These are phyloP conservation scores for Termitomyces sp. DNA, from an alignment of 1,284 basidiomycete genomes.

Conservation along the genomic window DNA sequence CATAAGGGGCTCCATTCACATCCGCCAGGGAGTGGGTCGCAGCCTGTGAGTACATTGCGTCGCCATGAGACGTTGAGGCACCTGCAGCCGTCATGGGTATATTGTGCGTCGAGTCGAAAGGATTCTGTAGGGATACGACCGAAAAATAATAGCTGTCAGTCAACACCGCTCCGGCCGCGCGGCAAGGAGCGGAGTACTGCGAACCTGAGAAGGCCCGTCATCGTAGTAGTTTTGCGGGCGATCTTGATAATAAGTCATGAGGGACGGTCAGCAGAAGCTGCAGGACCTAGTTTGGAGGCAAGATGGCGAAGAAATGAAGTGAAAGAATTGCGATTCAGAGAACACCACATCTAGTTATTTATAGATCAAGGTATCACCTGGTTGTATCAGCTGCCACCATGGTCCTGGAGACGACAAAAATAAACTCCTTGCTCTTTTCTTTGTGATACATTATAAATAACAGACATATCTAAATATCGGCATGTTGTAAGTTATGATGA, in stretches of 20 bases:
- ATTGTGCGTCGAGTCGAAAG: conserved; percentile 17
- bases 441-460: conserved; percentile 1
- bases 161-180: not conserved
- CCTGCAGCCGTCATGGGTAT: conserved; percentile 13
- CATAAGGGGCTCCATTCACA: conserved; percentile 8
- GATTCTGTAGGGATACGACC: conserved; percentile 8
- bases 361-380: not conserved
- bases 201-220: conserved; percentile 15
- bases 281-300: not conserved
- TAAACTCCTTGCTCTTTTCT: not conserved
- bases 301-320: not conserved
- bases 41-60: conserved; percentile 17
- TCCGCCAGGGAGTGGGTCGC: conserved; percentile 14
- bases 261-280: not conserved
- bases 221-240: conserved; percentile 18
- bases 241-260: conserved; percentile 18
- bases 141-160: not conserved
- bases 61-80: conserved; percentile 7
- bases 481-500: not conserved
- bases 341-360: not conserved
- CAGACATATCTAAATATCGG: not conserved
- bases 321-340: not conserved
- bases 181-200: not conserved
- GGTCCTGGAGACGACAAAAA: not conserved
- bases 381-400: not conserved